A percentile compares a stretch with the other conserved stretches of the same genome.
phyloP scores from a whole-genome alignment of 352 stramenopile species.

The Saprolegnia parasitica region DNA sequence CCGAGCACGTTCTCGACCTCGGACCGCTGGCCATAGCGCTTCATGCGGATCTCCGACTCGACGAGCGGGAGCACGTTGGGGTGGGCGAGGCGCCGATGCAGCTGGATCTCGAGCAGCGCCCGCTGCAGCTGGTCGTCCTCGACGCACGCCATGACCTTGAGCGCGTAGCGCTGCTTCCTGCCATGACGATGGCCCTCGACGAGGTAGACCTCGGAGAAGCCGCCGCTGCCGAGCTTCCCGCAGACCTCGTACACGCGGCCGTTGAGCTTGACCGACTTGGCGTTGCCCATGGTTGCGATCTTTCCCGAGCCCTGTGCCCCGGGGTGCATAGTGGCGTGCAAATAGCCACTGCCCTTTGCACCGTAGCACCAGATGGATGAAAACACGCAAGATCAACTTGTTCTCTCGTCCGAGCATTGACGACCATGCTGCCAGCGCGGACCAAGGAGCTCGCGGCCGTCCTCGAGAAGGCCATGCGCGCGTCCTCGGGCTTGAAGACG shows the following conservation, averaged over 20 bases:
- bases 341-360: not conserved
- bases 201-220: constrained; percentile 63
- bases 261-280: constrained; percentile 50
- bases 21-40: not conserved
- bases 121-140: constrained; percentile 55
- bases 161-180: constrained; percentile 36
- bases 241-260: constrained; percentile 49
- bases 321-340: too few relatives aligned
- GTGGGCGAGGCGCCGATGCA: constrained; percentile 57
- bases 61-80: constrained; percentile 50
- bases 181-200: constrained; percentile 34
- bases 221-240: constrained; percentile 54
- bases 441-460: constrained; percentile 8
- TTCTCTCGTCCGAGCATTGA: not conserved
- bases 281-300: constrained; percentile 49
- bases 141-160: constrained; percentile 58
- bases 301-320: too few relatives aligned
- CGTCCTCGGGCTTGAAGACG: not conserved
- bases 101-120: constrained; percentile 61
- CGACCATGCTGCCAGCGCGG: not conserved
- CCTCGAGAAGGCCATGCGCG: constrained; percentile 5
- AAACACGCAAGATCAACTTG: constrained; percentile 15
- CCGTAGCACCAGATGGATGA: constrained; percentile 3
- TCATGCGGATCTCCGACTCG: constrained; percentile 44
- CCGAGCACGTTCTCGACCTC: constrained; percentile 1